Conservation (phyloP, 352 stramenopile species). For the Achlya hypogyna region DNA sequence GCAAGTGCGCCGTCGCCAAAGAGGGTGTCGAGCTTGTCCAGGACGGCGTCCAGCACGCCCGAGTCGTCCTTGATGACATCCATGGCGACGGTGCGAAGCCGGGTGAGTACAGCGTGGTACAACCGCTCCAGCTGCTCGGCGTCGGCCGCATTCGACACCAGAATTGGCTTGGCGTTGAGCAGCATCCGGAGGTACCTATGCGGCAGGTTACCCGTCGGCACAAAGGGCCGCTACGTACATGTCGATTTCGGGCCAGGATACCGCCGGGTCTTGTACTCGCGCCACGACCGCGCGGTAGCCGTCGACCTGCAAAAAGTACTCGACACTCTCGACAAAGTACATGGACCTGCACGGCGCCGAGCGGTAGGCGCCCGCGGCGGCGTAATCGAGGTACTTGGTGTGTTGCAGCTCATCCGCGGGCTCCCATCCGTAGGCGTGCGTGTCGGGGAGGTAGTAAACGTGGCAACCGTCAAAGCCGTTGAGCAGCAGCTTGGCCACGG, state of each 20-base stretch:
- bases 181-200: slow-evolving; percentile 28
- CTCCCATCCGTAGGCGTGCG: slow-evolving; percentile 39
- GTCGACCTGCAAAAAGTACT: slow-evolving; percentile 75
- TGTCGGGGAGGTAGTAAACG: slow-evolving; percentile 82
- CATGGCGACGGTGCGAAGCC: slow-evolving; percentile 49
- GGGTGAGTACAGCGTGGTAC: slow-evolving; percentile 54
- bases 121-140: slow-evolving; percentile 57
- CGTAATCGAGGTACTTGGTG: slow-evolving; percentile 54
- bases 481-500: slow-evolving; percentile 63
- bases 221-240: slow-evolving; percentile 45
- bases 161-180: slow-evolving; percentile 60
- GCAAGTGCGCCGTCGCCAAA: slow-evolving; percentile 41
- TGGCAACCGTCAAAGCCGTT: slow-evolving; percentile 68
- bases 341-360: slow-evolving; percentile 49
- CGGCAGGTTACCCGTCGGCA: too few relatives aligned
- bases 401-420: slow-evolving; percentile 66
- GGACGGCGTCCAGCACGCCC: slow-evolving; percentile 62
- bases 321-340: slow-evolving; percentile 77
- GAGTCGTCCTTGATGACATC: slow-evolving; percentile 77
- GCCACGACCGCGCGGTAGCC: slow-evolving; percentile 63
- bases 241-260: slow-evolving; percentile 48
- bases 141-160: slow-evolving; percentile 24
- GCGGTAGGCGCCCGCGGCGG: slow-evolving; percentile 37
- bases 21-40: slow-evolving; percentile 55
- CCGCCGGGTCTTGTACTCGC: slow-evolving; percentile 20